Evolutionary conservation across 192 early-diverging fungal genomes (phyloP), one percentile per base, ranked within the genome.

Genomic region (Mortierella alpina): DNA sequence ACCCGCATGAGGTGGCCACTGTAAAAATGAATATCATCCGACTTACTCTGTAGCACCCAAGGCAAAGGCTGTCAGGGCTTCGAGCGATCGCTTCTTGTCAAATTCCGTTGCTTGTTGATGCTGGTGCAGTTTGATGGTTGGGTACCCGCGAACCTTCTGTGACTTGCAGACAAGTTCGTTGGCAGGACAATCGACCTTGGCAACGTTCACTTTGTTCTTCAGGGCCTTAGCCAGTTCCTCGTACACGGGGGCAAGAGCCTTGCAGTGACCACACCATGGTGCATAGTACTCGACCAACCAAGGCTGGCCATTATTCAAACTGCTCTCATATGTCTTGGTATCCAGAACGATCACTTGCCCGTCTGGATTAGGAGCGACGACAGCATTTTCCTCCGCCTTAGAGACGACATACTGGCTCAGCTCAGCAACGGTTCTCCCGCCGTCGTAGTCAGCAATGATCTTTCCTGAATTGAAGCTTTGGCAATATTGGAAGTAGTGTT

Each of bases 251-350:
- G 91, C 93, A 74, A 98, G 88, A 2, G 86, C 82, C 84, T 95
- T 88, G 86, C 96, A 98, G 81, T 97, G 96, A 20, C 86, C 79
- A 74, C 95, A 96, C 94, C 93, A 96, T 10, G 95, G 95, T 18
- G 95, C 94, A 82, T 93, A 94, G 83, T 96, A 96, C 83, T 95
- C 88, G 42, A 97, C 69, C 66, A 97, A 93, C 95, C 95, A 97
- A 14, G 92, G 92, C 31, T 66, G 41, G 0, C 89, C 90, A 14
- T 80, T 73, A 15, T 88, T 84, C 13, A 88, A 88, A 58, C 76
- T 63, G 52, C 81, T 65, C 11, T 84, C 83, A 79, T 90, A 91
- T 79, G 79, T 88, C 63, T 74, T 84, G 22, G 62, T 49, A 56
- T 86, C 88, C 49, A 93, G 84, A n/a, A 68, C 74, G n/a, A 91